These are phyloP conservation scores for Skeletonema grethae DNA, from an alignment of 108 stramenopile species.

Conservation along the genomic window DNA sequence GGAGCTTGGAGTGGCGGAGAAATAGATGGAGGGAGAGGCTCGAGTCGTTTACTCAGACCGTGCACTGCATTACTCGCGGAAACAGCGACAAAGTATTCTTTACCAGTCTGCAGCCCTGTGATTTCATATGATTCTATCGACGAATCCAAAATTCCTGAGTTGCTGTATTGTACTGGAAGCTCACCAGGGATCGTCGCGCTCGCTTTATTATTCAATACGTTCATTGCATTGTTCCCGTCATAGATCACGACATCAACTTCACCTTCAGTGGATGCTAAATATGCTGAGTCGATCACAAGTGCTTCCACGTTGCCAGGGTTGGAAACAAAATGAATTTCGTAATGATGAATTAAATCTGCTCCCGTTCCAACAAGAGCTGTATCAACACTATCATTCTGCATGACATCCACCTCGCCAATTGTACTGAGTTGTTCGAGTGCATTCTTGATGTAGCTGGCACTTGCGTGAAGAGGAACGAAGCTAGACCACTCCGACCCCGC, in stretches of 20 bases:
- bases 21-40: conserved; percentile 34
- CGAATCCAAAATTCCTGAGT: conserved; percentile 42
- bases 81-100: conserved; percentile 69
- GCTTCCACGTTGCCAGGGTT: conserved; percentile 61
- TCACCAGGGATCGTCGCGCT: conserved; percentile 62
- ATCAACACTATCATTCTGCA: conserved; percentile 47
- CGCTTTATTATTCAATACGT: conserved; percentile 40
- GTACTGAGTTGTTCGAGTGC: conserved; percentile 61
- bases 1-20: conserved; percentile 69
- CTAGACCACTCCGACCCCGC: conserved; percentile 53
- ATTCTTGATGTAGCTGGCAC: conserved; percentile 58
- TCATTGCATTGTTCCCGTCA: conserved; percentile 70
- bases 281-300: conserved; percentile 54
- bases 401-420: conserved; percentile 39
- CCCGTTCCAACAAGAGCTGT: conserved; percentile 22
- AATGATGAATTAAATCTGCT: conserved; percentile 42
- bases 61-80: conserved; percentile 66
- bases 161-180: conserved; percentile 60
- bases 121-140: conserved; percentile 57
- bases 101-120: conserved; percentile 61
- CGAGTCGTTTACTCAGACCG: conserved; percentile 60
- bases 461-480: conserved; percentile 52
- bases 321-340: conserved; percentile 57
- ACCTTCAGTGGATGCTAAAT: conserved; percentile 36
- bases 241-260: conserved; percentile 47